phyloP scores from a whole-genome alignment of 495 filamentous ascomycete species.

The Elasticomyces elasticus region DNA sequence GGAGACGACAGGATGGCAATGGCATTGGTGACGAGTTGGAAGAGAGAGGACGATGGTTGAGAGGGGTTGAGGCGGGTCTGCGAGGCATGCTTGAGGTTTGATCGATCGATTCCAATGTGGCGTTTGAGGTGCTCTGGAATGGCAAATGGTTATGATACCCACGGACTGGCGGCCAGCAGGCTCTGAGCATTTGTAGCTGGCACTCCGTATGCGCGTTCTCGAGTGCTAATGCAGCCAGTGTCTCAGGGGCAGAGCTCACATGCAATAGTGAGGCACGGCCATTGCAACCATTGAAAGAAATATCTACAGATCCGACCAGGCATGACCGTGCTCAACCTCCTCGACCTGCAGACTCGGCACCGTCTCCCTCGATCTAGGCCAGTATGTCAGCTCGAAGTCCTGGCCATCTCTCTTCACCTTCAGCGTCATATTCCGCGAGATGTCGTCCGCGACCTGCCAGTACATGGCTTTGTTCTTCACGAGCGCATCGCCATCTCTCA shows the following conservation, averaged over 20 bases:
- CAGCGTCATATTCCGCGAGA: background rate
- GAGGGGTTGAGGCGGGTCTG: constrained; percentile 57
- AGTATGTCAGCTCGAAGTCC: background rate
- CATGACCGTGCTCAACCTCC: too few species aligned
- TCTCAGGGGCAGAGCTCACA: too few species aligned
- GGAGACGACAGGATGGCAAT: constrained; percentile 59
- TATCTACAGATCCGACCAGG: too few species aligned
- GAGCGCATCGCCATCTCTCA: background rate
- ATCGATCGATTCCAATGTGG: too few species aligned
- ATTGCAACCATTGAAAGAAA: too few species aligned
- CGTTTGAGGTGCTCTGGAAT: too few species aligned
- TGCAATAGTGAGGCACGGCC: too few species aligned
- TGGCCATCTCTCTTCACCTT: background rate
- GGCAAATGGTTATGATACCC: too few species aligned
- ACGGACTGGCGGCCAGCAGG: too few species aligned
- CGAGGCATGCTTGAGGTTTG: constrained; percentile 50
- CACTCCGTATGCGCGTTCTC: too few species aligned
- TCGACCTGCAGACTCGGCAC: background rate
- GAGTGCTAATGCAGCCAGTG: too few species aligned
- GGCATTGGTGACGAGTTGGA: constrained; percentile 67
- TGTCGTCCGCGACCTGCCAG: constrained; percentile 4
- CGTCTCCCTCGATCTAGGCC: constrained; percentile 1
- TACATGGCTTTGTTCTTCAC: background rate
- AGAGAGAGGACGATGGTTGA: constrained; percentile 73
- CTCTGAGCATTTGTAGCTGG: too few species aligned